Evolutionary conservation across 176 grass and related monocot genomes (phyloP), one percentile per base, ranked within the genome.

Genomic region (Oropetium thomaeum): DNA sequence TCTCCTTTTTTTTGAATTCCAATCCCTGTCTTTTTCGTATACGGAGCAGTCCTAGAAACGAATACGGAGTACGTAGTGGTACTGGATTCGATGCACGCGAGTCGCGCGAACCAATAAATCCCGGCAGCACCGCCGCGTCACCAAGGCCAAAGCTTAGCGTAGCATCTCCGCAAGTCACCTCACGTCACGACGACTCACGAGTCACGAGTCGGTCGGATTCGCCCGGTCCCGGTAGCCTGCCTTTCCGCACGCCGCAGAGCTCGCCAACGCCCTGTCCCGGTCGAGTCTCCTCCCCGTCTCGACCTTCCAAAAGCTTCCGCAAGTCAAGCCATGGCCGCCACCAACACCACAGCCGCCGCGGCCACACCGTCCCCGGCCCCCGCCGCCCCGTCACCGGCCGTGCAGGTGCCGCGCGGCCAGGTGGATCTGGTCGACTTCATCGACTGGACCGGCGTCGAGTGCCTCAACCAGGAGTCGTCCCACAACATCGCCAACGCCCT

Each of bases 401-500:
- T 73, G 16, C 45, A 59, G 81, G 41, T 76, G n/a, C 84, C 79
- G 47, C 74, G 79, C 40, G 82, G 84, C 25, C 76, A 99, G 96
- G 96, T 94, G 78, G 96, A 99, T 90, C 90, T 99, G 71, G 87
- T 92, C 74, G 92, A 99, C 78, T 92, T 99, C 71, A 84, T 99
- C 69, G 96, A 99, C 62, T 99, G 96, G 96, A 99, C 72, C 75
- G 80, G 96, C 87, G 89, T 99, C 26, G 96, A 99, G 69, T 99
- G 96, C 80, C 96, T 99, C 79, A 99, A 99, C 74, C 96, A 99
- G 87, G 84, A 79, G 69, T 65, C 89, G 7, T 79, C 79, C 60
- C 89, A 99, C 70, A 67, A 67, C n/a, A 61, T 96, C 69, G 41
- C 70, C 73, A 92, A 96, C 83, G 84, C 92, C 3, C 78, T 96